These are phyloP conservation scores for Trichosporon ovoides DNA, from an alignment of 1,284 basidiomycete species.

Conservation along the genomic window DNA sequence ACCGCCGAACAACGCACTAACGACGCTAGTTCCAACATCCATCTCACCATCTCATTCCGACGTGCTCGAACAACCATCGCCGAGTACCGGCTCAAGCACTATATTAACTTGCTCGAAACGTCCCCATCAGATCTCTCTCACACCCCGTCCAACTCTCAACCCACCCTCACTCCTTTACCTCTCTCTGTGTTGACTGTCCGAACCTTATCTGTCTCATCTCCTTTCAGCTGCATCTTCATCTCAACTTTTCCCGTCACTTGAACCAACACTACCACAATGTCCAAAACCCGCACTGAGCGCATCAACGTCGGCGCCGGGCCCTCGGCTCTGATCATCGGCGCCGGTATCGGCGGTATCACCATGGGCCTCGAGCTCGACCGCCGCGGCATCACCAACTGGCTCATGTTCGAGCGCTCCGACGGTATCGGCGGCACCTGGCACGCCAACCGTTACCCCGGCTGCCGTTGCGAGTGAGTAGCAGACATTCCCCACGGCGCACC, in stretches of 20 bases:
- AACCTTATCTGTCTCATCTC: neutral
- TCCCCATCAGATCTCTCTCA: too few species aligned
- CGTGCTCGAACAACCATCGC: too few species aligned
- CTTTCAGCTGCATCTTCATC: too few species aligned
- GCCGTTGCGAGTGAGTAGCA: conserved; percentile 39
- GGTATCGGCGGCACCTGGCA: conserved; percentile 23
- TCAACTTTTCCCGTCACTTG: neutral
- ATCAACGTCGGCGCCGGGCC: neutral
- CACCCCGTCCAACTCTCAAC: too few species aligned
- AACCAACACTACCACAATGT: neutral
- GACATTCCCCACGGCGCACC: too few species aligned
- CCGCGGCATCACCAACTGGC: conserved; percentile 16
- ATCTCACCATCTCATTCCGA: too few species aligned
- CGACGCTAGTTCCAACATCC: too few species aligned
- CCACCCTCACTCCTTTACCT: too few species aligned
- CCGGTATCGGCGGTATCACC: conserved; percentile 17
- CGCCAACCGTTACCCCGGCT: conserved; percentile 24
- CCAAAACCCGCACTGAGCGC: neutral
- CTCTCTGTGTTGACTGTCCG: too few species aligned
- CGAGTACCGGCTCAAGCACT: too few species aligned
- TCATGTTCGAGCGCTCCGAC: conserved; percentile 11
- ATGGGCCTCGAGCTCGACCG: conserved; percentile 17
- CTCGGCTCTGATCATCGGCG: conserved; percentile 12
- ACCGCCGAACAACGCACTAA: too few species aligned
- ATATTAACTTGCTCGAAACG: too few species aligned